Base-by-base conservation (phyloP, 2,329 filamentous ascomycete genomes). In the Nemania diffusa region DNA sequence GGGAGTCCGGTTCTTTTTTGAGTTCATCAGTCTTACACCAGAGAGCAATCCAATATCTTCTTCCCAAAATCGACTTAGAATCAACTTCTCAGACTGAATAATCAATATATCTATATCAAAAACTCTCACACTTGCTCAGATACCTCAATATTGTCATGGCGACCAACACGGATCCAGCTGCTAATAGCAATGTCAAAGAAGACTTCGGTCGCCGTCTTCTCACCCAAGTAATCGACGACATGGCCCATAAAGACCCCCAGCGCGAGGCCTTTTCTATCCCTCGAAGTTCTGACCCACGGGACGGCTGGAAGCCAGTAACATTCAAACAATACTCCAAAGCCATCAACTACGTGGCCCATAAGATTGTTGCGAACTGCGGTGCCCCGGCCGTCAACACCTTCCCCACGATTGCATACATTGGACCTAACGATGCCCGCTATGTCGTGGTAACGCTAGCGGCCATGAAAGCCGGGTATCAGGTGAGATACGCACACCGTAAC, bases 381-480 rank as follows among this genome's bases (percentile, higher is more conserved):
- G 57, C 32, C 7, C 73, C 77, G 2, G 56, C 70, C 2, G 51
- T 61, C 2, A 68, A 67, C 8, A 64, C 68, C 17, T 78, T 78
- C 57, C 80, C 79, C 1, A 83, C 81, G 0, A 76, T 85, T 29
- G 80, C 81, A 3, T 85, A 84, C 71, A 79, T 84, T 57, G 83
- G 82, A 0, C 81, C 81, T 15, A 78, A 77, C 24, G 76, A 78
- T 60, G 71, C 69, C 8, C 75, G 76, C 8, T 78, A 78, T 51
- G 52, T 73, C 6, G 63, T 75, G 2, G 8, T 78, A 1, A 48
- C 70, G 8, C 58, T 76, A 1, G 72, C 71, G 17, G 72, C 73
- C 6, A 65, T 75, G 20, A 78, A 78, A 57, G 73, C 75, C 1
- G 76, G 76, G 22, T 72, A 78, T 44, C 74, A 78, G 71, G 82